phyloP scores from a whole-genome alignment of 768 basidiomycete species.

The Leccinellum albellum region DNA sequence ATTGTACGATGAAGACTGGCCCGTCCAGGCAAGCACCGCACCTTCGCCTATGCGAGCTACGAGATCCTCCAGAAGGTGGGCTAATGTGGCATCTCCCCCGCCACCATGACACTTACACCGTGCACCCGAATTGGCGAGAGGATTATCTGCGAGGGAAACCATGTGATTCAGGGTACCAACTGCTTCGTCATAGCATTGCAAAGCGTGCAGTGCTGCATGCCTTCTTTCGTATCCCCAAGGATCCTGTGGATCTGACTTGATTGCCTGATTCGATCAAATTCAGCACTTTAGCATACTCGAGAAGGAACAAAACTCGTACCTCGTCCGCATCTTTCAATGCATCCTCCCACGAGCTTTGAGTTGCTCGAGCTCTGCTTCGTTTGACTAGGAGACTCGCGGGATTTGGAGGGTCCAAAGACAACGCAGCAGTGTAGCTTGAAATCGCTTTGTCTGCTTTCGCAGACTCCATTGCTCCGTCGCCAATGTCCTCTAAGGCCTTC shows the following conservation, averaged over 20 bases:
- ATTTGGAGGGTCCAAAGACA: not conserved
- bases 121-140: not conserved
- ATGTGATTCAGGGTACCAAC: not conserved
- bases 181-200: not conserved
- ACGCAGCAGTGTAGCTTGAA: not conserved
- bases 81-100: not conserved
- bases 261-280: not conserved
- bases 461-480: not conserved
- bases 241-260: not conserved
- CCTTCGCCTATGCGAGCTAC: constrained; percentile 1
- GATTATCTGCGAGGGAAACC: not conserved
- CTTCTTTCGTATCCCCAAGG: not conserved
- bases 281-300: not conserved
- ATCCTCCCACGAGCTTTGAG: not conserved
- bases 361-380: constrained; percentile 1
- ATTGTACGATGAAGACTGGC: constrained; percentile 9
- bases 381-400: not conserved
- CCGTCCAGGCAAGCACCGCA: constrained; percentile 7
- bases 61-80: constrained; percentile 11
- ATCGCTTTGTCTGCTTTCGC: not conserved
- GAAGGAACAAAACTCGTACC: not conserved
- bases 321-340: constrained; percentile 14
- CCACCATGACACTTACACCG: constrained; percentile 5
- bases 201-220: not conserved
- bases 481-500: not conserved